A percentile compares a stretch with the other conserved stretches of the same genome.
Evolutionary conservation across 2,329 filamentous ascomycete genomes (phyloP).

Genomic region (Knufia petricola): DNA sequence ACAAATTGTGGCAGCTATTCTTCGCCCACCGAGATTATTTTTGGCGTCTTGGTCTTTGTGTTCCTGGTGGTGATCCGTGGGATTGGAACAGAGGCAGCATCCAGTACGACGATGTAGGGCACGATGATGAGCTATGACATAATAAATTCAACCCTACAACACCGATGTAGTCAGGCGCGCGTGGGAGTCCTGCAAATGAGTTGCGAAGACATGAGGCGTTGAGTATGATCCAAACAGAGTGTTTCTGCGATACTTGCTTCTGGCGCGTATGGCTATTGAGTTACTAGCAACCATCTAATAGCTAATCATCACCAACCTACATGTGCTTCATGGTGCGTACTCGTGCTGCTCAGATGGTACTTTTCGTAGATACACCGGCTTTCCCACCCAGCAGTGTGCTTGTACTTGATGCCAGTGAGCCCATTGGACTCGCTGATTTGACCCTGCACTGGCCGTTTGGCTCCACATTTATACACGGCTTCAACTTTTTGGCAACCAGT

Average conservation of each 20-base stretch:
- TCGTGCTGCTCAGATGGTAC: too few species aligned
- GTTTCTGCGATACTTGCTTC: not conserved
- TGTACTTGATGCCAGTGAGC: too few species aligned
- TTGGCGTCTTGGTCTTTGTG: slow-evolving; percentile 80
- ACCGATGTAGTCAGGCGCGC: too few species aligned
- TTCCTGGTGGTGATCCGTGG: slow-evolving; percentile 57
- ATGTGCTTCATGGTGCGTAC: not conserved
- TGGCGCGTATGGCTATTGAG: too few species aligned
- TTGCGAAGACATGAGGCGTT: not conserved
- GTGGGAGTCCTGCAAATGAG: not conserved
- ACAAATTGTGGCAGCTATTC: slow-evolving; percentile 81
- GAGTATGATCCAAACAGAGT: not conserved
- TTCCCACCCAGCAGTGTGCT: too few species aligned
- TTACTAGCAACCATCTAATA: not conserved
- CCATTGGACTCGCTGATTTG: too few species aligned
- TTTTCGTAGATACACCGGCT: too few species aligned
- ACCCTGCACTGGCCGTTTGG: too few species aligned
- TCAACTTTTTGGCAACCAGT: too few species aligned
- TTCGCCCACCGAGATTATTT: slow-evolving; percentile 96
- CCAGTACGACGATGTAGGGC: slow-evolving; percentile 5
- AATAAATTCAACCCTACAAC: not conserved
- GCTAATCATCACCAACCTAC: not conserved
- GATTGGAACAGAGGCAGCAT: slow-evolving; percentile 19
- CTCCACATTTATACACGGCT: too few species aligned
- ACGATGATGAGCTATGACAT: slow-evolving; percentile 16